These are phyloP conservation scores for Ascochyta clinopodiicola DNA, from an alignment of 2,329 filamentous ascomycete species.

Conservation along the genomic window DNA sequence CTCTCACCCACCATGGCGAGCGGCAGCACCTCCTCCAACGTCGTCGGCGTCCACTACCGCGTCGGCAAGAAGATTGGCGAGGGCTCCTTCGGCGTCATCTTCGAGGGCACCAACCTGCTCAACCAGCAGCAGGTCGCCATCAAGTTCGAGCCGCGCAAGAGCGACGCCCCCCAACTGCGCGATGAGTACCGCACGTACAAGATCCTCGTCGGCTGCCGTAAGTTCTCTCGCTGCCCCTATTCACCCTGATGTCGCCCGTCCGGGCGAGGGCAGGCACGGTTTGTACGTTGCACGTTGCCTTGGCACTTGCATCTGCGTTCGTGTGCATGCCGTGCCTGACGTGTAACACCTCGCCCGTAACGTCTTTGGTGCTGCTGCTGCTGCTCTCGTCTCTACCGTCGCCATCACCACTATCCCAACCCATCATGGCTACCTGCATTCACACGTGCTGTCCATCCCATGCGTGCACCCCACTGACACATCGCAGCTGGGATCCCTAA, in stretches of 20 bases:
- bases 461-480: constrained; percentile 19
- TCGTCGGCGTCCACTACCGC: constrained; percentile 97
- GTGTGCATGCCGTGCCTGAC: background rate
- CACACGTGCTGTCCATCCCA: background rate
- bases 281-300: constrained; percentile 15
- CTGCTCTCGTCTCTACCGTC: background rate
- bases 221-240: constrained; percentile 57
- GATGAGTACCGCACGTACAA: constrained; percentile 99
- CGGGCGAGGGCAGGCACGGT: constrained; percentile 17
- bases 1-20: constrained; percentile 69
- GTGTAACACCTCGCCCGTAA: background rate
- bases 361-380: background rate
- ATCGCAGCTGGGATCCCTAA: constrained; percentile 90
- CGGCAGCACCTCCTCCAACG: constrained; percentile 91
- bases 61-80: constrained; percentile 99
- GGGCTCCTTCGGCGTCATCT: constrained; percentile 98
- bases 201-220: constrained; percentile 98
- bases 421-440: constrained; percentile 1
- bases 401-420: background rate
- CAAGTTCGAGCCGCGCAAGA: constrained; percentile 99
- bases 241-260: constrained; percentile 12
- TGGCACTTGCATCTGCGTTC: constrained; percentile 5
- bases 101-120: constrained; percentile 96
- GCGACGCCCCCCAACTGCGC: constrained; percentile 94
- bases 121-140: constrained; percentile 99